Base-by-base conservation (phyloP, 2,329 filamentous ascomycete genomes). In the Colletotrichum limetticola region DNA sequence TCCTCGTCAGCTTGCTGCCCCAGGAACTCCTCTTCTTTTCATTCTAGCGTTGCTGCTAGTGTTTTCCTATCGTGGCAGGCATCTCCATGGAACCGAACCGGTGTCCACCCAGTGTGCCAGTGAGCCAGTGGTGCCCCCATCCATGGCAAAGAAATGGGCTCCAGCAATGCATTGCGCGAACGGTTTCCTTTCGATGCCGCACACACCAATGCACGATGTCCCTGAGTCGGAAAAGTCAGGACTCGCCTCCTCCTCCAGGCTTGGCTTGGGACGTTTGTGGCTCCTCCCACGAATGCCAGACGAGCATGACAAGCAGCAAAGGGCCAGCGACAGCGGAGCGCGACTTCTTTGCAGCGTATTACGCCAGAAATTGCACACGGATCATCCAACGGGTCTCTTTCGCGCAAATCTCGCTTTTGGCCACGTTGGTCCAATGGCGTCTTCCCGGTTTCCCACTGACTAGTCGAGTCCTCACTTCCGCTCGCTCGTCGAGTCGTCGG, bases 11-110 rank as follows among this genome's bases (percentile, higher is more conserved):
- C 70, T 63, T 56, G 35, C 49, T 32, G 62, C 49, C 52, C 65
- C 65, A 72, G 69, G 65, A 71, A 65, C 52, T 64, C 70, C 46
- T 68, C 26, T 64, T 63, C 55, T 70, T 52, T 70, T 70, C 52
- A 37, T 56, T 46, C 52, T 65, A 42, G 62, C 62, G 49, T 56
- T 32, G n/a, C 49, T 63, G 58, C 35, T 28, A 53, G 46, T 53
- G 57, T 55, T 56, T 46, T 55, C 30, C 62, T 70, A 60, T 72
- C 70, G 59, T 57, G 59, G 60, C 70, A 72, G 66, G 70, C 70
- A 72, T 65, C 32, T 32, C 66, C 70, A 65, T 72, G 66, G 69
- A 55, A 59, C 66, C 57, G 42, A 49, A n/a, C 42, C 19, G 42
- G 42, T 49, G 42, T 5, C 42, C 42, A 49, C 42, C 42, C 42